A percentile compares a stretch with the other conserved stretches of the same genome.
Evolutionary conservation across 1,284 basidiomycete genomes (phyloP).

Genomic region (Heliocybe sulcata): DNA sequence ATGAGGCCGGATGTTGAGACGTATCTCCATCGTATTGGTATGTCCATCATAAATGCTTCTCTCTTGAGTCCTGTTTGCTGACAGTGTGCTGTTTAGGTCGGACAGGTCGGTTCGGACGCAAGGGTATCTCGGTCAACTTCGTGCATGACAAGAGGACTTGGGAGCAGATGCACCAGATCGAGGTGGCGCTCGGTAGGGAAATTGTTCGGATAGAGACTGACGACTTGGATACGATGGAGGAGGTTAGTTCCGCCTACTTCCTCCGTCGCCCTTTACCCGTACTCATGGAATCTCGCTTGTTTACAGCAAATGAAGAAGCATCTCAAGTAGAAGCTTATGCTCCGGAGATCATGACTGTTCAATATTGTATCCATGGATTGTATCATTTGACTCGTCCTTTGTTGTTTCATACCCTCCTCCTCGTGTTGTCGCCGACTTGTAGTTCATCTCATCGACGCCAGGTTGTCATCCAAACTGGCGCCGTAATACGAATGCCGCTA

Average conservation of each 20-base stretch:
- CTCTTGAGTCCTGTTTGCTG: background rate
- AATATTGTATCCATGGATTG: constrained; percentile 9
- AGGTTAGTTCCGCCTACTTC: constrained; percentile 37
- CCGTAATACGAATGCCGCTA: too few relatives aligned
- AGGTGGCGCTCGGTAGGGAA: constrained; percentile 65
- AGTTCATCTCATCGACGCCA: too few relatives aligned
- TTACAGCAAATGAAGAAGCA: constrained; percentile 71
- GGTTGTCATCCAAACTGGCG: too few relatives aligned
- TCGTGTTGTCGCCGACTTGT: background rate
- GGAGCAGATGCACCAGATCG: constrained; percentile 81
- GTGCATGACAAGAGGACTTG: constrained; percentile 84
- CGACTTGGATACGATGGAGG: constrained; percentile 87
- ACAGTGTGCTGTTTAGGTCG: constrained; percentile 41
- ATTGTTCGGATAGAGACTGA: constrained; percentile 80
- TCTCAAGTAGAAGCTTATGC: constrained; percentile 41
- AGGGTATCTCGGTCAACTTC: constrained; percentile 95
- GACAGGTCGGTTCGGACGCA: constrained; percentile 92
- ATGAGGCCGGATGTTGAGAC: constrained; percentile 87
- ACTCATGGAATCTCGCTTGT: background rate
- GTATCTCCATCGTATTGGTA: constrained; percentile 97
- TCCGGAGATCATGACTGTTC: constrained; percentile 1
- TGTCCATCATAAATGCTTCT: constrained; percentile 20
- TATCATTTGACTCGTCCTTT: constrained; percentile 12
- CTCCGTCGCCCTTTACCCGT: background rate
- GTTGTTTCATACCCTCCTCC: background rate